Base-by-base conservation (phyloP, 495 filamentous ascomycete species). In the Penicillium taxi region DNA sequence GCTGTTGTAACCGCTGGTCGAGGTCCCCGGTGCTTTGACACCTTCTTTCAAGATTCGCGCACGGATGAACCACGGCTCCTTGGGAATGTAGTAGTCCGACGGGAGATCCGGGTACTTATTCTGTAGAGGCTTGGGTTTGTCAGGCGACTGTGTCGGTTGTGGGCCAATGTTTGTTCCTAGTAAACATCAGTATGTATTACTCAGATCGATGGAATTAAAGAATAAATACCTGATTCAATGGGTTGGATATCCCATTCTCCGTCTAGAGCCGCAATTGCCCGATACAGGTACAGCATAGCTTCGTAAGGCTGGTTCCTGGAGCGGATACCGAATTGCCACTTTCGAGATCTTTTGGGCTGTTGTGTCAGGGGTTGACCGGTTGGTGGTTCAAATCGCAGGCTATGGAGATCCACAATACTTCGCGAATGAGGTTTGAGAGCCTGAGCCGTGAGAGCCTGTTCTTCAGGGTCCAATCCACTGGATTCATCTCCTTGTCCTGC, bases 271-370 rank as follows among this genome's bases (percentile, higher is more conserved):
- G 74, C 63, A 23, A 98, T 70, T 1, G 93, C 89, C 48, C 86
- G 82, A 67, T 94, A 96, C 32, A 98, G 84, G 54, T 91, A 95
- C 7, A 88, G 61, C 54, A 98, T 82, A 0, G 91, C 91, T 50
- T 98, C 91, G 19, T 89, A 80, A 0, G 93, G 91, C 15, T 86
- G 84, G 56, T 96, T 98, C 20, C 93, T 74, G 15, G 84, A 90
- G 1, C 91, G 78, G 41, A 98, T 98, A 20, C 91, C 91, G 53
- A 96, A 98, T 59, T 96, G 93, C 91, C 91, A 98, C 41, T 86
- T 83, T 1, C 86, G 84, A 2, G 78, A 64, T 58, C 80, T 84
- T 56, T 83, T 89, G 17, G 60, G 35, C 34, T 66, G 68, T 40
- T 59, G 52, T 29, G 78, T 62, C 16, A 75, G 70, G 6, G 77